A percentile compares a stretch with the other conserved stretches of the same genome.
phyloP scores from a whole-genome alignment of 73 alveolate genomes.

The Paraurostyla sp. region DNA sequence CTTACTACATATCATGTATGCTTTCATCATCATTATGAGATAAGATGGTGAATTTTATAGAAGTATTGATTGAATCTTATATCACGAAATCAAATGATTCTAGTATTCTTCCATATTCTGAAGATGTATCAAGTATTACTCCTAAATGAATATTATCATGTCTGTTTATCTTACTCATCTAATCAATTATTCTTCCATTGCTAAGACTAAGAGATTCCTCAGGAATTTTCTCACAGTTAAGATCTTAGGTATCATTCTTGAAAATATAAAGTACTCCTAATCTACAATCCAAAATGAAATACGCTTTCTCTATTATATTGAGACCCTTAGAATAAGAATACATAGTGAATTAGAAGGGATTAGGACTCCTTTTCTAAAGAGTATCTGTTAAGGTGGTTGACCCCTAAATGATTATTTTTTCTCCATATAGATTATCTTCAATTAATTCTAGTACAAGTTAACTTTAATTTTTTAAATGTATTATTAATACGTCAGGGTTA shows the following conservation, averaged over 20 bases:
- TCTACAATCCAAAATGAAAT: conserved; percentile 21
- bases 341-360: too few species aligned
- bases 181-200: not conserved
- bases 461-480: too few species aligned
- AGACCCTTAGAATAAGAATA: too few species aligned
- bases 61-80: not conserved
- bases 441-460: too few species aligned
- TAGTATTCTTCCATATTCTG: not conserved
- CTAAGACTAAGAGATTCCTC: not conserved
- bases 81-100: conserved; percentile 31
- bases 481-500: too few species aligned
- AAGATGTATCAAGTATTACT: conserved; percentile 28
- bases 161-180: not conserved
- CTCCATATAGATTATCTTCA: too few species aligned
- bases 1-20: not conserved
- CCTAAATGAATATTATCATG: not conserved
- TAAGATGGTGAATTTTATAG: conserved; percentile 29
- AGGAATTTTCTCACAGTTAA: too few species aligned
- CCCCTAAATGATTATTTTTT: too few species aligned
- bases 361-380: too few species aligned
- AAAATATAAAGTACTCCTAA: conserved; percentile 23
- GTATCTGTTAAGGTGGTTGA: too few species aligned
- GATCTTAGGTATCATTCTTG: not conserved
- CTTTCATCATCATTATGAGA: not conserved
- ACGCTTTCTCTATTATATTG: not conserved